Conservation (phyloP, 192 early-diverging fungal genomes). For the Funneliformis mosseae region DNA sequence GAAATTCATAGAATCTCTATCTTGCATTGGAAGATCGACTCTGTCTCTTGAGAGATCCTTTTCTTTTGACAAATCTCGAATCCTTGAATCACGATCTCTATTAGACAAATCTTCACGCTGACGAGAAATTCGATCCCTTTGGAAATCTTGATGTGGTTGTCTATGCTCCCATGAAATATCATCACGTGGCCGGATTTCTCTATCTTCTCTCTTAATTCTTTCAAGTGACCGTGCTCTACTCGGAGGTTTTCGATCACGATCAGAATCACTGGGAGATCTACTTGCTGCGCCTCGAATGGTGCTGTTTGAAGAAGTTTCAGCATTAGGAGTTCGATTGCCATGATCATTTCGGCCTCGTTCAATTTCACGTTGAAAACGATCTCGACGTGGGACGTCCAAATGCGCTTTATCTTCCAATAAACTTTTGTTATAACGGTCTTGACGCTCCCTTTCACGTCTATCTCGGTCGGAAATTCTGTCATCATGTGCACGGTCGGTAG, state of each 20-base stretch:
- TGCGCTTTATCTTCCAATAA: slow-evolving; percentile 9
- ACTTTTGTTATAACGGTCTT: slow-evolving; percentile 23
- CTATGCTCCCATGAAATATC: neutral
- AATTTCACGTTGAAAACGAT: slow-evolving; percentile 1
- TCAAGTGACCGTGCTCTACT: neutral
- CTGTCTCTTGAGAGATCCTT: neutral
- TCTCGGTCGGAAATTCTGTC: neutral
- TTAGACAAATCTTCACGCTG: slow-evolving; percentile 6
- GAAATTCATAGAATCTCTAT: neutral
- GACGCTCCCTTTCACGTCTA: slow-evolving; percentile 26
- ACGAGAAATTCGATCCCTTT: neutral
- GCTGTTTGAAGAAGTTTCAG: slow-evolving; percentile 20
- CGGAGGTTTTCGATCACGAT: neutral
- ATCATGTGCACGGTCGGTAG: neutral
- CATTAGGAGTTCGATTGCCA: slow-evolving; percentile 1
- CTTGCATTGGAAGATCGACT: neutral
- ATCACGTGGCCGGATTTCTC: neutral
- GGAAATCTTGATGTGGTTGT: neutral
- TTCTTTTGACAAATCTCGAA: neutral
- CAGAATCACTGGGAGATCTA: slow-evolving; percentile 15
- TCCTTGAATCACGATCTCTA: neutral
- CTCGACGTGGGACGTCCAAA: slow-evolving; percentile 15
- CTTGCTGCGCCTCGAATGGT: neutral
- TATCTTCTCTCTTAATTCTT: slow-evolving; percentile 1
- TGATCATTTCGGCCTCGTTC: neutral